phyloP scores from a whole-genome alignment of 2,329 filamentous ascomycete genomes.

The Colletotrichum godetiae region DNA sequence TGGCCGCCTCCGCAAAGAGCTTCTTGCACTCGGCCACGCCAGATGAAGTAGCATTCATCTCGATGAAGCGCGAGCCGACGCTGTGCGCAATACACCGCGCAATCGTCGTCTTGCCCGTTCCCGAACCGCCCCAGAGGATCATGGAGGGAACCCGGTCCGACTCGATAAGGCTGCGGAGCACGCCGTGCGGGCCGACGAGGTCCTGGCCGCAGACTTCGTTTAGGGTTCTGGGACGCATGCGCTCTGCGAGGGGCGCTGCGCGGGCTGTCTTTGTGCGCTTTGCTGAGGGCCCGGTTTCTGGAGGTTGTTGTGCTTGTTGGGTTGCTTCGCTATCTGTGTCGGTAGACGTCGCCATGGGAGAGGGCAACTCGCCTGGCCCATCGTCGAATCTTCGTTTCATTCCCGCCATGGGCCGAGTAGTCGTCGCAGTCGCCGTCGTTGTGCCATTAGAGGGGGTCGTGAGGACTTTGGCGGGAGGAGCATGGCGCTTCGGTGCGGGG shows the following conservation, averaged over 20 bases:
- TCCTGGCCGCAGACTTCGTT: conserved; percentile 94
- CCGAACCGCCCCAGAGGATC: conserved; percentile 90
- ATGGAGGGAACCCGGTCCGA: conserved; percentile 89
- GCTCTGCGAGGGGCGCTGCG: conserved; percentile 88
- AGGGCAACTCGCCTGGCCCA: conserved; percentile 54
- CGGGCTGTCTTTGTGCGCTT: conserved; percentile 78
- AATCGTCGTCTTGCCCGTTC: conserved; percentile 91
- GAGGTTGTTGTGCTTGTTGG: not conserved
- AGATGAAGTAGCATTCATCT: conserved; percentile 93
- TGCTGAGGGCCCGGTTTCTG: conserved; percentile 50
- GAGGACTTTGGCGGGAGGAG: conserved; percentile 46
- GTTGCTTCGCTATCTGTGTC: conserved; percentile 24
- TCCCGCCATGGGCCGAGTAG: conserved; percentile 45
- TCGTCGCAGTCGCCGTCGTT: conserved; percentile 33
- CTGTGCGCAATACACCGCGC: conserved; percentile 88
- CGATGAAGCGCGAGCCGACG: conserved; percentile 87
- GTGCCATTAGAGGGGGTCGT: conserved; percentile 49
- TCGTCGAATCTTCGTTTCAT: conserved; percentile 67
- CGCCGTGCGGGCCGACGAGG: conserved; percentile 85
- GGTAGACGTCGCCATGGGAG: not conserved
- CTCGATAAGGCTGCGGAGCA: conserved; percentile 88
- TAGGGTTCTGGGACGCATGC: conserved; percentile 87
- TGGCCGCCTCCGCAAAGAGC: conserved; percentile 85
- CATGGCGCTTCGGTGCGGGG: conserved; percentile 67
- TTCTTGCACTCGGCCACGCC: conserved; percentile 94